These are phyloP conservation scores for Leptographium galeiforme DNA, from an alignment of 2,329 filamentous ascomycete genomes.

Conservation along the genomic window DNA sequence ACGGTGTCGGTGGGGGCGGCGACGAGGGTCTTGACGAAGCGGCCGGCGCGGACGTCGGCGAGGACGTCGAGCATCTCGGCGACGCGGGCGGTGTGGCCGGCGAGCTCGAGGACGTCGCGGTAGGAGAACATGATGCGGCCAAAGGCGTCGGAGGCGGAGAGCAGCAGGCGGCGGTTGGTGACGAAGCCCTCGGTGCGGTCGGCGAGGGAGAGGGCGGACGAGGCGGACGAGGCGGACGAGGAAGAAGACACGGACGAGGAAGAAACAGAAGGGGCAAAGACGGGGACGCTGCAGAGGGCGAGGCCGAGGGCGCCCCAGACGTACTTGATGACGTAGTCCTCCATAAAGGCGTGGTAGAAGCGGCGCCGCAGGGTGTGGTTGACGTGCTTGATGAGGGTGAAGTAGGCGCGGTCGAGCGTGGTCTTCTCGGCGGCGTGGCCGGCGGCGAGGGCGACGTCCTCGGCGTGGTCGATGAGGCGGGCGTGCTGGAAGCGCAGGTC, in stretches of 20 bases:
- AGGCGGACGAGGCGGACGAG: no score
- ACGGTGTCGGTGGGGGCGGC: slow-evolving; percentile 63
- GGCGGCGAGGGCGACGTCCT: slow-evolving; percentile 84
- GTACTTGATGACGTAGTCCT: slow-evolving; percentile 99
- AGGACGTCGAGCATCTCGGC: slow-evolving; percentile 85
- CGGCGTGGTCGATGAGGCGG: slow-evolving; percentile 85
- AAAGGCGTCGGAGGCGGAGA: slow-evolving; percentile 90
- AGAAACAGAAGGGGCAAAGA: slow-evolving; percentile 43
- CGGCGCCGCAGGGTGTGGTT: slow-evolving; percentile 83
- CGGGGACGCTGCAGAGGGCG: slow-evolving; percentile 82
- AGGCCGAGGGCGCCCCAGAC: slow-evolving; percentile 94
- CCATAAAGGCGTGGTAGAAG: slow-evolving; percentile 98
- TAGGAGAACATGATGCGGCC: slow-evolving; percentile 96
- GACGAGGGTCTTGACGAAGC: slow-evolving; percentile 93
- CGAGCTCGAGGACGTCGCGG: slow-evolving; percentile 91
- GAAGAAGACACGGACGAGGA: no score
- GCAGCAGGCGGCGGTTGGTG: slow-evolving; percentile 80
- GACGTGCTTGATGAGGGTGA: slow-evolving; percentile 97
- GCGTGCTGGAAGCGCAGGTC: slow-evolving; percentile 96
- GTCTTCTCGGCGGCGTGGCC: slow-evolving; percentile 94
- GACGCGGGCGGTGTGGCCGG: slow-evolving; percentile 88
- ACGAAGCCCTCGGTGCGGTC: slow-evolving; percentile 69
- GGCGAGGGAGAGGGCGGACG: slow-evolving; percentile 37
- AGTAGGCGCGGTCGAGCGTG: slow-evolving; percentile 94
- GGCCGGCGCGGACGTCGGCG: slow-evolving; percentile 78